Base-by-base conservation (phyloP, 495 filamentous ascomycete genomes). In the Corynascus novoguineensis region DNA sequence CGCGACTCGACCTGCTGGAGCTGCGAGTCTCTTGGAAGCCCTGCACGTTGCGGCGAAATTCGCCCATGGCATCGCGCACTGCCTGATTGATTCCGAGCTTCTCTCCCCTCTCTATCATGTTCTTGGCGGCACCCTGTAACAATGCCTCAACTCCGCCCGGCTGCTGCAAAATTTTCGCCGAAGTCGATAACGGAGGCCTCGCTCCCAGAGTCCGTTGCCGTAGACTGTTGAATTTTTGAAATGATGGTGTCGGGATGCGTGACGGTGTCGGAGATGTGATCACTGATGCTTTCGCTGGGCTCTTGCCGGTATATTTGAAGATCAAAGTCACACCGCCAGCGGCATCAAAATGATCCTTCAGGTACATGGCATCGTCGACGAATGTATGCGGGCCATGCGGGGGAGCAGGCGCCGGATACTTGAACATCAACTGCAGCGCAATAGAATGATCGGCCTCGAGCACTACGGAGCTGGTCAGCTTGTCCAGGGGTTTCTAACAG, bases 61-160 rank as follows among this genome's bases (percentile, higher is more conserved):
- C 91, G 14, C 80, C 88, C 53, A 96, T 83, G 5, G 93, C 92
- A 57, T 92, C 91, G 19, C 92, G 84, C 11, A 98, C 86, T 11
- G 89, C 90, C 70, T 91, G 89, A 59, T 90, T 90, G 29, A 97
- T 86, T 4, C 92, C 90, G 70, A 92, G 89, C 54, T 85, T 82
- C 65, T 96, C 92, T 38, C 92, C 85, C 9, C 86, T 83, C 46
- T 88, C 84, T 52, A 95, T 83, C 15, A 97, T 84, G 37, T 85
- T 85, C 62, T 86, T 86, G 5, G 92, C 91, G 12, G 93, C 90
- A 37, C 90, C 89, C 63, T 92, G 88, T 32, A 98, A 76, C 1
- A 98, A 67, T 0, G 80, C 74, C 68, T 97, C 92, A 15, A 97
- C 75, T 5, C 81, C 76, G 55, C 81, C 77, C 64, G 84, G 73